These are phyloP conservation scores for Laguncularia racemosa DNA, from an alignment of 345 rosid species.

Conservation along the genomic window DNA sequence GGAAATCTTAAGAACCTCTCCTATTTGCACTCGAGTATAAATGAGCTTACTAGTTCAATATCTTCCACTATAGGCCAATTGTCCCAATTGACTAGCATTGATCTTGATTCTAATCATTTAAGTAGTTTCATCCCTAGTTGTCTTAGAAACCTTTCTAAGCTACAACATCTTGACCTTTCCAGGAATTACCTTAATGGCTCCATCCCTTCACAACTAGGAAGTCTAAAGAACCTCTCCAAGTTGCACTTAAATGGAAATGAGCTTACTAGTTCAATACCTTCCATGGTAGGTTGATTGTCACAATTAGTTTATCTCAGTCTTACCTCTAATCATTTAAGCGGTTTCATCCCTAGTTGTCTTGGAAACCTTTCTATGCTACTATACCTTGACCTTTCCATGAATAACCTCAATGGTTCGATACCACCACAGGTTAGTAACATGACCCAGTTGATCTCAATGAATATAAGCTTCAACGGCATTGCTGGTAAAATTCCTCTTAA, in stretches of 20 bases:
- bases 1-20: background rate
- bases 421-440: too few species aligned
- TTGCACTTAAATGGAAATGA: background rate
- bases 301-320: background rate
- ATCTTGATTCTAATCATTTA: background rate
- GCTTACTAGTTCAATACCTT: background rate
- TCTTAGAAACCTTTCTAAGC: background rate
- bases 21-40: background rate
- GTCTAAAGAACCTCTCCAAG: background rate
- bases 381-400: background rate
- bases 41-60: background rate
- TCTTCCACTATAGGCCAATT: conserved; percentile 1
- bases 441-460: background rate
- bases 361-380: background rate
- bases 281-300: background rate
- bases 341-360: background rate
- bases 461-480: background rate
- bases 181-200: accelerated
- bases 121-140: conserved; percentile 1
- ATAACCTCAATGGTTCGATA: background rate
- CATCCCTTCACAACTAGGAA: background rate
- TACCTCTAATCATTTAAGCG: background rate
- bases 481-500: background rate
- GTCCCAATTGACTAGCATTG: background rate
- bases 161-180: background rate